Percentiles rank a stretch among this genome's conserved stretches.
Evolutionary conservation across 1,284 basidiomycete genomes (phyloP).

Genomic region (Marasmius fiardii): DNA sequence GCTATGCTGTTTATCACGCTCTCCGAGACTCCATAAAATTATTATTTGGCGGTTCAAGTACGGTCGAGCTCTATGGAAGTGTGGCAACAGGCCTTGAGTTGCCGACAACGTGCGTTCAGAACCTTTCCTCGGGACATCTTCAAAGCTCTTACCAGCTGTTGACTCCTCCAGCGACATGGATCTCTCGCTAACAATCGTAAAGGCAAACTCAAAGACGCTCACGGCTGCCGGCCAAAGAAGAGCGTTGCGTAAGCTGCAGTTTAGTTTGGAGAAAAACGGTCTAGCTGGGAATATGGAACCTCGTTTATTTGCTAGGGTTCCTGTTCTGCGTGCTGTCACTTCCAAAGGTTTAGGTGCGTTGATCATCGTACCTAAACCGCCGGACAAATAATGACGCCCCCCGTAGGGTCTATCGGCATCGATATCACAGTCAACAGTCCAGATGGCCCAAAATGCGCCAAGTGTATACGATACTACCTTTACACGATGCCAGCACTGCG

Average conservation of each 20-base stretch:
- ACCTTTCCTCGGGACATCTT: neutral
- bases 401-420: constrained; percentile 58
- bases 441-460: constrained; percentile 60
- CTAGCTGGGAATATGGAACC: neutral
- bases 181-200: neutral
- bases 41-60: neutral
- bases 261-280: neutral
- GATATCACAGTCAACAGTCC: constrained; percentile 69
- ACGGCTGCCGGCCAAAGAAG: neutral
- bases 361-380: neutral
- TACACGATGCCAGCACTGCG: constrained; percentile 59
- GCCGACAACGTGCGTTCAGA: constrained; percentile 3
- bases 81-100: constrained; percentile 1
- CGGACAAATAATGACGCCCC: neutral
- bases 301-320: constrained; percentile 1
- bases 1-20: too few species aligned
- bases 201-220: too few species aligned
- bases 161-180: constrained; percentile 4
- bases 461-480: constrained; percentile 58
- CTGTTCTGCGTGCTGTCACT: neutral
- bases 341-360: neutral
- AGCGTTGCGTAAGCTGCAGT: neutral
- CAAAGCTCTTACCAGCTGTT: neutral
- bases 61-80: constrained; percentile 4
- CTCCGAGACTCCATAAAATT: too few species aligned